Conservation (phyloP, 345 rosid species). For the Noccaea bulbosa region DNA sequence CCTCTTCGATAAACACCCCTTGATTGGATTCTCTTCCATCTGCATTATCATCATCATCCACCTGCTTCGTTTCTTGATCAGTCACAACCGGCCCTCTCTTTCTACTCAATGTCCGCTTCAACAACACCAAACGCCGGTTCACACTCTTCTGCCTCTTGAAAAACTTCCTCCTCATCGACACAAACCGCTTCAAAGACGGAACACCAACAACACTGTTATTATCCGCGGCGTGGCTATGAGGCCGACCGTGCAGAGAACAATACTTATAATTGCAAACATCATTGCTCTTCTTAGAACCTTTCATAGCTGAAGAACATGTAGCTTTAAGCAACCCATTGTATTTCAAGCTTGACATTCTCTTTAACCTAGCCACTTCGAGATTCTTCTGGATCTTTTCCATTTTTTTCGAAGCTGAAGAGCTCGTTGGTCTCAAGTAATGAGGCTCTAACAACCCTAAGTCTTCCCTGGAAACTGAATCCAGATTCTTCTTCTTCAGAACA, state of each 20-base stretch:
- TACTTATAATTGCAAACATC: slow-evolving; percentile 68
- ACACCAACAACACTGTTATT: slow-evolving; percentile 24
- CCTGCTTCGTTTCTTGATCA: slow-evolving; percentile 34
- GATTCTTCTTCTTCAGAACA: slow-evolving; percentile 14
- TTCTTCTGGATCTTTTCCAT: slow-evolving; percentile 35
- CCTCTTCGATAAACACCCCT: slow-evolving; percentile 31
- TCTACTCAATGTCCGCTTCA: slow-evolving; percentile 42
- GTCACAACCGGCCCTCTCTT: slow-evolving; percentile 39
- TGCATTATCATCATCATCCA: slow-evolving; percentile 18
- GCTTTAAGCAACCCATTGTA: slow-evolving; percentile 49
- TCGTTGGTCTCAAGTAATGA: slow-evolving; percentile 45
- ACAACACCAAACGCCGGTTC: slow-evolving; percentile 46
- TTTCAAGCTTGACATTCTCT: slow-evolving; percentile 59
- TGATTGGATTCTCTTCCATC: slow-evolving; percentile 24
- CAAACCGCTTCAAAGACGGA: slow-evolving; percentile 65
- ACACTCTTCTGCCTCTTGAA: slow-evolving; percentile 55
- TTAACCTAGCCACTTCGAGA: slow-evolving; percentile 43
- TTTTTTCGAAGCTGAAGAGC: slow-evolving; percentile 44
- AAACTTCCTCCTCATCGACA: slow-evolving; percentile 62
- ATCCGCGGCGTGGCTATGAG: slow-evolving; percentile 50
- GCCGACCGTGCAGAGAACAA: slow-evolving; percentile 80
- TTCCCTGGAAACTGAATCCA: slow-evolving; percentile 19
- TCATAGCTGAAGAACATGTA: slow-evolving; percentile 87
- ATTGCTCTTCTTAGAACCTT: slow-evolving; percentile 56
- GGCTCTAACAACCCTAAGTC: slow-evolving; percentile 31